phyloP scores from a whole-genome alignment of 2,329 filamentous ascomycete species.

The Paecilomyces dactylethromorphus region DNA sequence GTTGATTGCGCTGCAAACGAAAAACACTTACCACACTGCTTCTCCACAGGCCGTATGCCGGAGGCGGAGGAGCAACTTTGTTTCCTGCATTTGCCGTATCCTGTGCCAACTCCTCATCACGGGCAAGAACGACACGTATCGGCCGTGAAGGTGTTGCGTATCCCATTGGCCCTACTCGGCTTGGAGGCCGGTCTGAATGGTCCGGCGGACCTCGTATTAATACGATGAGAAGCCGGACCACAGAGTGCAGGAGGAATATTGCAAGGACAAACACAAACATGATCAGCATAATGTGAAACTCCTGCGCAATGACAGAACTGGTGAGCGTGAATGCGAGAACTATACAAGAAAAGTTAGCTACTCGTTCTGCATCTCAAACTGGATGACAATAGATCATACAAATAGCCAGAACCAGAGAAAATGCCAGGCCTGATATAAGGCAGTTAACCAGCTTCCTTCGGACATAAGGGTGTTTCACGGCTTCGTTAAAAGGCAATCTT shows the following conservation, averaged over 20 bases:
- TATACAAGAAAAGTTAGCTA: constrained; percentile 27
- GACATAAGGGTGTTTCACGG: constrained; percentile 34
- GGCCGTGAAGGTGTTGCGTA: constrained; percentile 66
- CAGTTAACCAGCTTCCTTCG: constrained; percentile 54
- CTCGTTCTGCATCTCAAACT: not conserved
- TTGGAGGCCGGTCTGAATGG: constrained; percentile 32
- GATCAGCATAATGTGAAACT: constrained; percentile 74
- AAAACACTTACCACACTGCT: constrained; percentile 64
- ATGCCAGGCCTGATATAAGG: constrained; percentile 38
- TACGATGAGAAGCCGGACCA: constrained; percentile 67
- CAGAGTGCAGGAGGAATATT: constrained; percentile 73
- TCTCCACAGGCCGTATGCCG: constrained; percentile 80
- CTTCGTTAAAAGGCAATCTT: constrained; percentile 43
- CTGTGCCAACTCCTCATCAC: constrained; percentile 62
- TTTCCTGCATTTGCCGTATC: constrained; percentile 43
- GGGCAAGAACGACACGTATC: constrained; percentile 68
- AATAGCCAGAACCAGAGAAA: constrained; percentile 24
- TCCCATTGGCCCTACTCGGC: constrained; percentile 51
- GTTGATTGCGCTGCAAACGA: not conserved
- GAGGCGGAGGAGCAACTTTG: constrained; percentile 55
- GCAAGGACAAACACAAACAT: constrained; percentile 67
- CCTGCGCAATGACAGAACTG: constrained; percentile 55
- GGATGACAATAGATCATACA: constrained; percentile 49
- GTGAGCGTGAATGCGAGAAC: constrained; percentile 68
- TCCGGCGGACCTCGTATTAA: constrained; percentile 41